Evolutionary conservation across 2,329 filamentous ascomycete genomes (phyloP).

Genomic region (Coniosporium tulheliwenetii): DNA sequence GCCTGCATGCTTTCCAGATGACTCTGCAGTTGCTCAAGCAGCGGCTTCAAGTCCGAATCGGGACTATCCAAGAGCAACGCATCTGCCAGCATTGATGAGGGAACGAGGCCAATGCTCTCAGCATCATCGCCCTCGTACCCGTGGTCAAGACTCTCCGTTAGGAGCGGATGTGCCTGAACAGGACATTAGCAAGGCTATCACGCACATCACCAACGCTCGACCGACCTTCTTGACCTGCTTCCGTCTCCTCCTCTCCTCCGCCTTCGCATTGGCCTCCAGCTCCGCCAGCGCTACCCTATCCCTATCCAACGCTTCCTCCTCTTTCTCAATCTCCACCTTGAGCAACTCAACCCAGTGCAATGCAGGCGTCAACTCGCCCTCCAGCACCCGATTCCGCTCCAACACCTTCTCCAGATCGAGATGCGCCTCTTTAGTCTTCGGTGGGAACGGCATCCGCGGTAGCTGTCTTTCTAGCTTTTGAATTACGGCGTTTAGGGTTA

Average conservation of each 20-base stretch:
- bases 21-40: conserved; percentile 20
- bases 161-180: conserved; percentile 12
- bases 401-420: conserved; percentile 52
- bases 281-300: conserved; percentile 37
- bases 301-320: conserved; percentile 38
- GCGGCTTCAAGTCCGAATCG: conserved; percentile 15
- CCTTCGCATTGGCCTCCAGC: conserved; percentile 41
- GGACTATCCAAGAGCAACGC: conserved; percentile 10
- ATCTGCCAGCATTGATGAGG: neutral
- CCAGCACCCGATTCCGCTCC: conserved; percentile 39
- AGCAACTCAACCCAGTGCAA: conserved; percentile 49
- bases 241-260: conserved; percentile 36
- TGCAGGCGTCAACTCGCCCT: conserved; percentile 44
- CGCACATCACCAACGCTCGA: too few species aligned
- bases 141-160: conserved; percentile 4
- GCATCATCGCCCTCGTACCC: conserved; percentile 15
- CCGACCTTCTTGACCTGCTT: conserved; percentile 18
- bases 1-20: conserved; percentile 22
- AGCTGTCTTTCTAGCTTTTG: conserved; percentile 43
- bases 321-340: conserved; percentile 38
- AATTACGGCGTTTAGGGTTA: conserved; percentile 39
- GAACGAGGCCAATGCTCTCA: conserved; percentile 12
- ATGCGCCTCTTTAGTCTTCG: conserved; percentile 31
- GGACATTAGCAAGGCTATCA: too few species aligned
- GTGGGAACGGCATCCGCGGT: conserved; percentile 49